Conservation (phyloP, 2,329 filamentous ascomycete genomes). For the Botryotinia narcissicola region DNA sequence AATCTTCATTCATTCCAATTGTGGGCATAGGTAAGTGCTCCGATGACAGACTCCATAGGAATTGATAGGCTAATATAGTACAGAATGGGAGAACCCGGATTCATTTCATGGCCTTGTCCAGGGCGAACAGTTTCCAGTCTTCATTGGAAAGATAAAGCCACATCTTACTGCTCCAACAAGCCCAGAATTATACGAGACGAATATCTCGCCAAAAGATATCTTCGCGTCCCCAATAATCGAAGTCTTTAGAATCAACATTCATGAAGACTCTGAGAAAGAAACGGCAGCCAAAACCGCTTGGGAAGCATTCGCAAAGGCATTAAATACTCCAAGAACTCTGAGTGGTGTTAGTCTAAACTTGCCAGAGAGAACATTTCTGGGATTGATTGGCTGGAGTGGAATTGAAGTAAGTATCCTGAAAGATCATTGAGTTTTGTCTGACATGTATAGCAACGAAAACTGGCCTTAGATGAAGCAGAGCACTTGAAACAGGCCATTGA, state of each 20-base stretch:
- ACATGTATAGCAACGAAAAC: constrained; percentile 8
- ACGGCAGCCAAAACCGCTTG: not conserved
- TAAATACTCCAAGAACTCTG: not conserved
- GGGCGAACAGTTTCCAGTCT: not conserved
- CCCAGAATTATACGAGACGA: constrained; percentile 5
- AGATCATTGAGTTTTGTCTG: not conserved
- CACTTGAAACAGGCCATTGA: not conserved
- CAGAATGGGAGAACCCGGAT: not conserved
- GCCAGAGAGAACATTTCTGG: not conserved
- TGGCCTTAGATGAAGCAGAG: not conserved
- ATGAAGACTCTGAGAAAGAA: not conserved
- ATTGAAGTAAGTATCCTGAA: not conserved
- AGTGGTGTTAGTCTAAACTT: constrained; percentile 15
- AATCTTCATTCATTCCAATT: not conserved
- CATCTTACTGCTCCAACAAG: not conserved
- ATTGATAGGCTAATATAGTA: not conserved
- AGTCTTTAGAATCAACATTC: not conserved
- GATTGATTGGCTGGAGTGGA: constrained; percentile 11
- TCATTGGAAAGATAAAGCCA: not conserved
- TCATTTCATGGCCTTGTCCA: not conserved
- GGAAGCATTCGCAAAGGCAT: not conserved
- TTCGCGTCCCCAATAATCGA: constrained; percentile 8
- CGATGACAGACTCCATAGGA: no score
- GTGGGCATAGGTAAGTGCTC: not conserved
- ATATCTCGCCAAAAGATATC: not conserved